Evolutionary conservation across 2,329 filamentous ascomycete species (phyloP).

Genomic region (Sclerotinia subarctica): DNA sequence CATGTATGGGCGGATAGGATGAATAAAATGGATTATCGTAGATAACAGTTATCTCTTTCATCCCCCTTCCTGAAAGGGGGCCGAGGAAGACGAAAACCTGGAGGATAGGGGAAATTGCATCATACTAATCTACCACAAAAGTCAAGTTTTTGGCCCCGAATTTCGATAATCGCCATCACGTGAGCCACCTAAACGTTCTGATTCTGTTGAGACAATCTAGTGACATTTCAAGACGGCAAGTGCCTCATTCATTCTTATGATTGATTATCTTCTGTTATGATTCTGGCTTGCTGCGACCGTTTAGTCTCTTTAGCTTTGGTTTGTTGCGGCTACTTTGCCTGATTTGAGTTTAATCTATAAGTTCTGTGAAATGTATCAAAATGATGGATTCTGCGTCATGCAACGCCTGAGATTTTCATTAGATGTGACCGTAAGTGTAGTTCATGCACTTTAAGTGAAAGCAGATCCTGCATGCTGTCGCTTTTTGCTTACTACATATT

Average conservation of each 20-base stretch:
- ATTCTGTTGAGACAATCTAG: no score
- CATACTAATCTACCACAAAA: not conserved
- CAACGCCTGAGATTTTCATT: not conserved
- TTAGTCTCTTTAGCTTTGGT: not conserved
- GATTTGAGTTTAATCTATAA: not conserved
- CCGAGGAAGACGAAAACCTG: not conserved
- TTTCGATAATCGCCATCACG: not conserved
- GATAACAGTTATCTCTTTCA: slow-evolving; percentile 4
- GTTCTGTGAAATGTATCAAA: not conserved
- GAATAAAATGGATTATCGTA: slow-evolving; percentile 4
- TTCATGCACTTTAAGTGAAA: no score
- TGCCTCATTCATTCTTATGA: not conserved
- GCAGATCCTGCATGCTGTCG: no score
- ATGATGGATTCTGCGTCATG: not conserved
- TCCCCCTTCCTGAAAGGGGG: not conserved
- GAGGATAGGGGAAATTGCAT: not conserved
- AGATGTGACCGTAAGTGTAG: no score
- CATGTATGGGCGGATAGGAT: not conserved
- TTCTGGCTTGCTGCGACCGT: no score
- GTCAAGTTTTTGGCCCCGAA: not conserved
- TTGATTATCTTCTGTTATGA: no score
- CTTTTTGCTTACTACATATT: no score
- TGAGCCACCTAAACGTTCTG: not conserved
- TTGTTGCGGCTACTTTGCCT: no score
- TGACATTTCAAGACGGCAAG: not conserved